These are phyloP conservation scores for Brasilioporus rufonigricans DNA, from an alignment of 768 basidiomycete species.

Conservation along the genomic window DNA sequence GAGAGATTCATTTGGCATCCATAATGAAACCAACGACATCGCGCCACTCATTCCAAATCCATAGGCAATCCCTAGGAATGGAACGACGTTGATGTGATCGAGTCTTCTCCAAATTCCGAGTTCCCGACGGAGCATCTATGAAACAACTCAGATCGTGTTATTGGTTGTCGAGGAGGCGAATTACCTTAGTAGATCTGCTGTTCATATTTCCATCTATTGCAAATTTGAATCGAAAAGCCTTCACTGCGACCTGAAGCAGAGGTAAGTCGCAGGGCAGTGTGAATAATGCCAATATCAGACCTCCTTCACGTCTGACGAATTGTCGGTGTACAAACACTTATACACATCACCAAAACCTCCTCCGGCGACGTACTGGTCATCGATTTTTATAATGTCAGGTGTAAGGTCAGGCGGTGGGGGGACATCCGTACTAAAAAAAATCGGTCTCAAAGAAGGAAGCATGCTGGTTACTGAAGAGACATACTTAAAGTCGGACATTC, in stretches of 20 bases:
- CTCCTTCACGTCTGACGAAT: no score
- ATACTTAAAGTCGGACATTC: no score
- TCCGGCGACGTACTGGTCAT: no score
- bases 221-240: conserved; percentile 13
- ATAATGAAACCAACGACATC: conserved; percentile 29
- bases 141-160: neutral
- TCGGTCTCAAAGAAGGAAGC: no score
- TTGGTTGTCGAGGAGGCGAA: neutral
- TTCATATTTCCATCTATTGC: neutral
- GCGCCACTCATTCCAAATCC: conserved; percentile 23
- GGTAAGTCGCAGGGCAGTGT: neutral
- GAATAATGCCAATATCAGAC: no score
- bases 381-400: no score
- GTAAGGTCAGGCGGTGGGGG: no score
- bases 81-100: conserved; percentile 24
- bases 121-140: conserved; percentile 25
- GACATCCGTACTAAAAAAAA: no score
- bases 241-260: conserved; percentile 21
- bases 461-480: no score
- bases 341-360: no score
- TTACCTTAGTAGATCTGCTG: neutral
- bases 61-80: conserved; percentile 10
- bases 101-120: conserved; percentile 9
- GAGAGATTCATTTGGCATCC: conserved; percentile 29
- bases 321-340: no score